Percentiles rank a stretch among this genome's conserved stretches.
Evolutionary conservation across 78 protist genomes (phyloP).

Genomic region (Tieghemostelium lacteum): DNA sequence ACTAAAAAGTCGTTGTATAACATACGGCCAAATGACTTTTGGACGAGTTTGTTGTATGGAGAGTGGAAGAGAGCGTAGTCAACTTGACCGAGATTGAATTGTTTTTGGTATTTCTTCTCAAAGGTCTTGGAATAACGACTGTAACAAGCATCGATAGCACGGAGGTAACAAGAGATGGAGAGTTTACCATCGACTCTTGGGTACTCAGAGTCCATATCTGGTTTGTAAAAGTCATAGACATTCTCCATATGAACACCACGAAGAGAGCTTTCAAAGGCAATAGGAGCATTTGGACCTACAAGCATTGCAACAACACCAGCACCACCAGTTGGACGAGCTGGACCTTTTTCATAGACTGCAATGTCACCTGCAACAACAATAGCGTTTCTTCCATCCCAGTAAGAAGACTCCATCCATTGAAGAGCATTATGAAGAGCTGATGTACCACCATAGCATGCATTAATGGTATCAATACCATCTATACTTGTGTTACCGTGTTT

Average conservation of each 20-base stretch:
- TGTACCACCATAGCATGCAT: constrained; percentile 99
- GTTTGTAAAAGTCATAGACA: constrained; percentile 98
- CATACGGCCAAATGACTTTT: constrained; percentile 92
- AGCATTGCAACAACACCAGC: constrained; percentile 98
- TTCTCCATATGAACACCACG: constrained; percentile 91
- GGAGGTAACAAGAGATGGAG: constrained; percentile 90
- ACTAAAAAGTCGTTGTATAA: constrained; percentile 84
- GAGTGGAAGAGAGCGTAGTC: constrained; percentile 94
- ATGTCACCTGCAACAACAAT: constrained; percentile 94
- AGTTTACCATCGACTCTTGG: constrained; percentile 95
- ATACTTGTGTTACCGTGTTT: constrained; percentile 77
- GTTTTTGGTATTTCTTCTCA: constrained; percentile 23
- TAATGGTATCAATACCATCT: constrained; percentile 87
- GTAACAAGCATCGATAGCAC: constrained; percentile 93
- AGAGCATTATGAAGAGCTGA: constrained; percentile 92
- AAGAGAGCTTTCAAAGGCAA: constrained; percentile 85
- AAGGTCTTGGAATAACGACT: constrained; percentile 60
- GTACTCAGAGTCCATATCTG: constrained; percentile 91
- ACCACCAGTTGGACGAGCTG: constrained; percentile 91
- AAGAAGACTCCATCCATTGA: constrained; percentile 93
- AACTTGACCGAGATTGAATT: constrained; percentile 40
- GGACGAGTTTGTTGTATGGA: constrained; percentile 97
- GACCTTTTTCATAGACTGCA: constrained; percentile 93
- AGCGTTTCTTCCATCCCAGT: constrained; percentile 97
- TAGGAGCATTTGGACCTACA: constrained; percentile 97